phyloP scores from a whole-genome alignment of 192 early-diverging fungal genomes.

The Podila clonocystis region DNA sequence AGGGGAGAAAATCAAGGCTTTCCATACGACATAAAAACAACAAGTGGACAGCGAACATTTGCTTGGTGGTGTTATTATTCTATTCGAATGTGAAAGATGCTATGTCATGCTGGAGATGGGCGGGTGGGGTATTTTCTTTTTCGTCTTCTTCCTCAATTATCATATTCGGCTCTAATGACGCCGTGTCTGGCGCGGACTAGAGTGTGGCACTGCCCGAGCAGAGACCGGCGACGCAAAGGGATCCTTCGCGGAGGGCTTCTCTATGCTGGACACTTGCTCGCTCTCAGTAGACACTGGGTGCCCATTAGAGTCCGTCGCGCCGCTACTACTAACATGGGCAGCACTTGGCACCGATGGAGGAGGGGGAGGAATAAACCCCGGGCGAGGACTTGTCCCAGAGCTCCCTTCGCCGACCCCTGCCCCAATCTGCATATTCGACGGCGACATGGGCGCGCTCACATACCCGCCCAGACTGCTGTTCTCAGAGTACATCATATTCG shows the following conservation, averaged over 20 bases:
- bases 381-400: background rate
- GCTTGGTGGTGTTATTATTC: too few species aligned
- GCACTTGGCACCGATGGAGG: background rate
- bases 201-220: background rate
- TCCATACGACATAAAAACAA: too few species aligned
- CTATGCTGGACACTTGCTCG: background rate
- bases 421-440: too few species aligned
- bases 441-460: conserved; percentile 1
- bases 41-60: too few species aligned
- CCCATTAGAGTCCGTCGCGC: background rate
- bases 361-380: background rate
- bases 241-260: background rate
- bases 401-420: background rate
- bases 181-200: background rate
- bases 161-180: background rate
- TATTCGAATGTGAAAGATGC: too few species aligned
- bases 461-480: conserved; percentile 24
- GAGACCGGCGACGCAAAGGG: background rate
- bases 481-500: conserved; percentile 43
- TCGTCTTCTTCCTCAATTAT: too few species aligned
- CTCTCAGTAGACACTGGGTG: background rate
- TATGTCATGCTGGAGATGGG: too few species aligned
- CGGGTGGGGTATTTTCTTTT: too few species aligned
- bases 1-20: too few species aligned
- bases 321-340: background rate